These are phyloP conservation scores for Apophysomyces trapeziformis DNA, from an alignment of 371 early-diverging fungal species.

Conservation along the genomic window DNA sequence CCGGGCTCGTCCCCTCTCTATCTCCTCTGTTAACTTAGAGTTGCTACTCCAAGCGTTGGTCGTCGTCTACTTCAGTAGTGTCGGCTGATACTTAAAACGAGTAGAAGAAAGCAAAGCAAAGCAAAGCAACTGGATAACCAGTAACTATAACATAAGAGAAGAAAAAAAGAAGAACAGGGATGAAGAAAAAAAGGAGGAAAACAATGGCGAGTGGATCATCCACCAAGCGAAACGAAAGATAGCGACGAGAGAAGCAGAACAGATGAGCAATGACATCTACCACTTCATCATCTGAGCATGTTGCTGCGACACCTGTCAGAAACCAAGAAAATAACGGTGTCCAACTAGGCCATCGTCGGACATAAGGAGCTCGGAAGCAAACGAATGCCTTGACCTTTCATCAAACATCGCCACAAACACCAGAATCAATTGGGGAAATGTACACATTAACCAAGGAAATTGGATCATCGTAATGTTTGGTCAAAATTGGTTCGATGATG, in stretches of 20 bases:
- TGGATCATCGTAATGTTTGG: neutral
- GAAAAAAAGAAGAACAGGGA: neutral
- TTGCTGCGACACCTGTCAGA: slow-evolving; percentile 3
- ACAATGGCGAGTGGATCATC: neutral
- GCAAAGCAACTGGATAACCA: neutral
- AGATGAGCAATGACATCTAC: neutral
- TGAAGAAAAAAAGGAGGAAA: neutral
- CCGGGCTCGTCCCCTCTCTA: slow-evolving; percentile 5
- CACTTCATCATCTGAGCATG: neutral
- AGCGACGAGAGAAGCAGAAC: neutral
- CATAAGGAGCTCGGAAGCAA: slow-evolving; percentile 6
- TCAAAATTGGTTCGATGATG: neutral
- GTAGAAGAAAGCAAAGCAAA: neutral
- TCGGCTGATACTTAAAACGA: neutral
- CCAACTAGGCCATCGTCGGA: slow-evolving; percentile 6
- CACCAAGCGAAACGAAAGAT: neutral
- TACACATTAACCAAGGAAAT: slow-evolving; percentile 8
- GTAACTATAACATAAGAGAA: neutral
- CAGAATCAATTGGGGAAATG: slow-evolving; percentile 21
- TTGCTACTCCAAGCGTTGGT: neutral
- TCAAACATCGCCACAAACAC: slow-evolving; percentile 6
- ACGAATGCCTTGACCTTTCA: slow-evolving; percentile 4
- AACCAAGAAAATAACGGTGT: neutral
- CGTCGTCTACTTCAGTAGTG: neutral
- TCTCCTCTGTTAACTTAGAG: neutral